A percentile compares a stretch with the other conserved stretches of the same genome.
Evolutionary conservation across 306 rosid genomes (phyloP).

Genomic region (Notholithocarpus densiflorus): DNA sequence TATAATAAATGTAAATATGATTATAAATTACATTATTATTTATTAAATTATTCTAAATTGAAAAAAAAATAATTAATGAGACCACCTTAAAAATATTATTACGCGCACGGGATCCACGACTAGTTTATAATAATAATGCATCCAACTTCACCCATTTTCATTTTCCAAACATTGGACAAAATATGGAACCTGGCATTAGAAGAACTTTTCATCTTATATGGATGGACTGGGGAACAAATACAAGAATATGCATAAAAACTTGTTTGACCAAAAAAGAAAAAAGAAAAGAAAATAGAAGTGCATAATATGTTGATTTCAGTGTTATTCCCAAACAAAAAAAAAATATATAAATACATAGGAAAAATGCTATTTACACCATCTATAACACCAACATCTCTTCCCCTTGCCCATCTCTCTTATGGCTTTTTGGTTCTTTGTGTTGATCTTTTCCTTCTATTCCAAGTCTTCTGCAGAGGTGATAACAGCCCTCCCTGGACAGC

Average conservation of each 20-base stretch:
- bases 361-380: background rate
- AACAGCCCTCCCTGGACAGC: background rate
- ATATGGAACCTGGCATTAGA: background rate
- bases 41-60: no score
- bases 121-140: no score
- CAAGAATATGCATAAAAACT: background rate
- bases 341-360: background rate
- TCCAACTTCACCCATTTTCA: no score
- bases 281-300: background rate
- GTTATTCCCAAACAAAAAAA: background rate
- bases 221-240: background rate
- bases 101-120: accelerated
- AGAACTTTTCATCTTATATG: background rate
- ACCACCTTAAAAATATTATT: no score
- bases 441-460: background rate
- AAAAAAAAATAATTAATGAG: no score
- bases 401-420: background rate
- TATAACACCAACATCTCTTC: background rate
- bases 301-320: background rate
- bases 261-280: background rate
- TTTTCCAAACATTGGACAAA: background rate
- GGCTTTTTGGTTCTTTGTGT: background rate
- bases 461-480: background rate
- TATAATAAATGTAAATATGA: no score
- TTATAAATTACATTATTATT: no score